A percentile compares a stretch with the other conserved stretches of the same genome.
phyloP scores from a whole-genome alignment of 305 asterid species.

The Solanum hybrid region DNA sequence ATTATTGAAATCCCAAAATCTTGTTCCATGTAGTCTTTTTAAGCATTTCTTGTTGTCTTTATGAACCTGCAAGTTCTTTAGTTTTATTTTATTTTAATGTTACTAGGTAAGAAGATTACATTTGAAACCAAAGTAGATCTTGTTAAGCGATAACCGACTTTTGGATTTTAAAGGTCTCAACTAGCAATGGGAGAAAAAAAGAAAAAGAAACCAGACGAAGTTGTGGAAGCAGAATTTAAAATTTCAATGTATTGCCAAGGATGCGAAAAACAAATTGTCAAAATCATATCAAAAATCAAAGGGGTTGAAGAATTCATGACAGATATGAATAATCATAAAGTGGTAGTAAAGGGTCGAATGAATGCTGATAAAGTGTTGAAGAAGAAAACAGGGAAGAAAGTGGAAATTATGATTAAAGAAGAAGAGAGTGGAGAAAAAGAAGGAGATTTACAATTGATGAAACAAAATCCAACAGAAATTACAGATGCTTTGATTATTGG shows the following conservation, averaged over 20 bases:
- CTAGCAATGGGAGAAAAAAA: no score
- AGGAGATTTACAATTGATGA: constrained; percentile 4
- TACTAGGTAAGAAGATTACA: not conserved
- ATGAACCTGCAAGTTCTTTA: not conserved
- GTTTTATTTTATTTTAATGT: not conserved
- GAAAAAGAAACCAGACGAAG: not conserved
- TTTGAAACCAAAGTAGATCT: not conserved
- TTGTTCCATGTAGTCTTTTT: no score
- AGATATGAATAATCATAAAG: constrained; percentile 47
- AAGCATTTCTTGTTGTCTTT: not conserved
- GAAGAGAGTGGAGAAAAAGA: constrained; percentile 11
- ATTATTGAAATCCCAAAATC: no score
- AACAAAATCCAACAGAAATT: constrained; percentile 7
- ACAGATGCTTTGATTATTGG: constrained; percentile 17
- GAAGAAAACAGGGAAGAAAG: constrained; percentile 50
- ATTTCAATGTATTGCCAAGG: constrained; percentile 70
- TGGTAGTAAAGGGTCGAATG: constrained; percentile 41
- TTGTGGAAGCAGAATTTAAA: constrained; percentile 43
- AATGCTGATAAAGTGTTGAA: constrained; percentile 26
- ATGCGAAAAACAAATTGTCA: no score
- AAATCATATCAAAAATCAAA: constrained; percentile 52
- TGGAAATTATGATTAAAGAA: constrained; percentile 29
- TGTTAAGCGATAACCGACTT: no score
- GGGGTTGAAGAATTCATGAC: constrained; percentile 58
- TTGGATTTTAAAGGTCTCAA: no score